These are phyloP conservation scores for Syzygium grande DNA, from an alignment of 345 rosid species.

Conservation along the genomic window DNA sequence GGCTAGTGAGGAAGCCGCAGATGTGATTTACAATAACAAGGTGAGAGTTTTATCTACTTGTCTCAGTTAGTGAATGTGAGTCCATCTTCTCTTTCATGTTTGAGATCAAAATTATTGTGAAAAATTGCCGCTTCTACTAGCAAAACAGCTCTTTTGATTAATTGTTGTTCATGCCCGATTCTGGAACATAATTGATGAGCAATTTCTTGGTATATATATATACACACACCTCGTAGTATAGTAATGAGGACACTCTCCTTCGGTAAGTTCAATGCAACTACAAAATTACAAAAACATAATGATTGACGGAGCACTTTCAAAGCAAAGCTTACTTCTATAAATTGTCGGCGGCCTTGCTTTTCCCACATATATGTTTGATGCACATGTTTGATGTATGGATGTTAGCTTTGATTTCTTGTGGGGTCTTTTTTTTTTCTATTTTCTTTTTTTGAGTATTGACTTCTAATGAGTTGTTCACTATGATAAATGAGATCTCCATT, in stretches of 20 bases:
- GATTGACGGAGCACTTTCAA: background rate
- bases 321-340: no score
- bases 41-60: no score
- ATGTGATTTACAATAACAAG: fast-evolving
- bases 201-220: fast-evolving
- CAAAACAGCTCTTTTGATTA: fast-evolving
- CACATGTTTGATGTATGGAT: background rate
- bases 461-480: background rate
- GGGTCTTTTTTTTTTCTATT: no score
- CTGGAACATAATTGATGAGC: fast-evolving
- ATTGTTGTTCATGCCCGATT: fast-evolving
- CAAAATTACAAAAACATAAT: no score
- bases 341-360: background rate
- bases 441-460: background rate
- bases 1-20: fast-evolving
- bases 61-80: no score
- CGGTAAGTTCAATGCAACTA: no score
- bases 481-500: background rate
- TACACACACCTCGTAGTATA: fast-evolving
- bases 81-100: no score
- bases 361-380: background rate
- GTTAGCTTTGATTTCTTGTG: no score
- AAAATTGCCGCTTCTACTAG: fast-evolving
- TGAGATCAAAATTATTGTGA: no score
- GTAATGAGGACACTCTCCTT: no score